Conservation (phyloP, 2,329 filamentous ascomycete species). For the Claviceps digitariae region DNA sequence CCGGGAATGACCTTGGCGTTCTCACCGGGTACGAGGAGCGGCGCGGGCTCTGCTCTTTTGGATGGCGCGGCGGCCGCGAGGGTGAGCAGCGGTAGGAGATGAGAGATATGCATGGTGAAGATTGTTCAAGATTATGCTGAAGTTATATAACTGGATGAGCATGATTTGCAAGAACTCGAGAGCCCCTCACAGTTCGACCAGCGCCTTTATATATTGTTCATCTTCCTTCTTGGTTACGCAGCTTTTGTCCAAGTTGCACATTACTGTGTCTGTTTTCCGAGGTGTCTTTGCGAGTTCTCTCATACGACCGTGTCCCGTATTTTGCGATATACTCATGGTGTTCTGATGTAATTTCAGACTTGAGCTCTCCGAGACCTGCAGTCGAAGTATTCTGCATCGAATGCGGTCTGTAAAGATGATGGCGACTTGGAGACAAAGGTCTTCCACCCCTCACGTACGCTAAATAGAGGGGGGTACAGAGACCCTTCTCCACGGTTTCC, state of each 20-base stretch:
- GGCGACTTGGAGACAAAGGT: background rate
- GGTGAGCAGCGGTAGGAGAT: constrained; percentile 8
- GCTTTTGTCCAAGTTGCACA: no score
- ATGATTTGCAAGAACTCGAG: background rate
- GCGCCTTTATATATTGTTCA: background rate
- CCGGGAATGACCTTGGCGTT: constrained; percentile 9
- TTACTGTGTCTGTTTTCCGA: background rate
- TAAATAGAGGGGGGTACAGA: background rate
- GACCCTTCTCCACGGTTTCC: background rate
- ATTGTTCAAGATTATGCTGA: background rate
- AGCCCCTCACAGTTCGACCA: background rate
- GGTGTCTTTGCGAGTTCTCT: background rate
- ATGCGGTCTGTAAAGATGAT: background rate
- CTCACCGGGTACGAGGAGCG: constrained; percentile 8
- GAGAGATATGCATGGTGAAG: constrained; percentile 7
- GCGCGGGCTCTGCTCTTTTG: constrained; percentile 11
- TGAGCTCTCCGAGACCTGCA: background rate
- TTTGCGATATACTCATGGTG: background rate
- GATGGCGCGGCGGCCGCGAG: constrained; percentile 6
- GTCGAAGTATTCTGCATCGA: background rate
- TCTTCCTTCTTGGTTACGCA: background rate
- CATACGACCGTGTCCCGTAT: background rate
- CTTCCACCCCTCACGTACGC: background rate
- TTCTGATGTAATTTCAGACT: background rate
- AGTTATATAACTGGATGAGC: background rate